Base-by-base conservation (phyloP, 2,329 filamentous ascomycete genomes). In the Metarhizium anisopliae region DNA sequence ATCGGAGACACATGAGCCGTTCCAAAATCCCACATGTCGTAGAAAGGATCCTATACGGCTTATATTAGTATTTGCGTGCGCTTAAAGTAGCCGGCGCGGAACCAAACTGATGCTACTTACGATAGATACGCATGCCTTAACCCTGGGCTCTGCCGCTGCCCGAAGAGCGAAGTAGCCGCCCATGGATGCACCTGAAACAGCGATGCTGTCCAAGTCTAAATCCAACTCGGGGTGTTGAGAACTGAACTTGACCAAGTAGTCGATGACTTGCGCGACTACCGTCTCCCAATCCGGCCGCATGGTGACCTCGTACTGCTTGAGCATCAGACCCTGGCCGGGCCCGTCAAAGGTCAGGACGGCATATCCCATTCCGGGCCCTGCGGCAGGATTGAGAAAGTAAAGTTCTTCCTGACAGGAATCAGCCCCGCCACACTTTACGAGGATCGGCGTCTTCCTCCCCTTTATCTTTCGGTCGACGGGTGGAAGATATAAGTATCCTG, bases 101-200 rank as follows among this genome's bases (percentile, higher is more conserved):
- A 13, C 13, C 6, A 36, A 36, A 8, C 35, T 36, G 8, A 36
- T 36, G 11, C 35, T 36, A 36, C 35, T 36, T 36, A 36, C 35
- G 35, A 36, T 36, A 4, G 35, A 36, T 13, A 78, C 62, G 56
- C 72, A 76, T 0, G 75, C 77, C 55, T 70, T 72, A 66, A 78
- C 64, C 0, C 76, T 70, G 0, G 67, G 56, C 60, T 78, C 75
- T 0, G 63, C 60, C 0, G 71, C 72, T 1, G 62, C 72, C 0
- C 77, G 71, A 6, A 79, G 66, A 1, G 76, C 73, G 51, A 70
- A 73, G 58, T 78, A 79, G 1, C 70, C 77, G 2, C 77, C 76
- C 59, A 77, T 64, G 2, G 70, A 70, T 0, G 68, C 66, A 0
- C 76, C 75, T 1, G 61, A 54, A 18, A 76, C 55, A 0, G 70